These are phyloP conservation scores for Agrocybe pediades DNA, from an alignment of 768 basidiomycete species.

Conservation along the genomic window DNA sequence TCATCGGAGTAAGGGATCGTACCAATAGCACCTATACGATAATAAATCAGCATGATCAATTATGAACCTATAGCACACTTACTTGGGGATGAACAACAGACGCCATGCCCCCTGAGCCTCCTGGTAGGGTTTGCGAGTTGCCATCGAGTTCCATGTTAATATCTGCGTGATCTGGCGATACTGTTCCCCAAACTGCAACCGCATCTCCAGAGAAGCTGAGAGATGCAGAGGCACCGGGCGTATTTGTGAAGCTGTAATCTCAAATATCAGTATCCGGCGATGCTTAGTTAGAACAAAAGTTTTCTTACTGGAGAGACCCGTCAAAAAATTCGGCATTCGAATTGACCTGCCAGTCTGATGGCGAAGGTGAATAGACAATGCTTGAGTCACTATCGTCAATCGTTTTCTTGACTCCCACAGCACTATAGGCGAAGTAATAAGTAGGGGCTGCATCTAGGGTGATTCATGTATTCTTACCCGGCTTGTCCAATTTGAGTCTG, in stretches of 20 bases:
- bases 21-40: slow-evolving; percentile 35
- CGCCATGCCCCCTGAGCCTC: slow-evolving; percentile 35
- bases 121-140: slow-evolving; percentile 28
- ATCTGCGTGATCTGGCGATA: slow-evolving; percentile 52
- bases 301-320: slow-evolving; percentile 45
- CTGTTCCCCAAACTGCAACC: slow-evolving; percentile 55
- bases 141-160: slow-evolving; percentile 50
- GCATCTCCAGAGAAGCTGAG: slow-evolving; percentile 50
- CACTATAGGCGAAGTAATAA: slow-evolving; percentile 10
- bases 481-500: slow-evolving; percentile 37
- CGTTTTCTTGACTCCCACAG: slow-evolving; percentile 25
- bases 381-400: slow-evolving; percentile 43
- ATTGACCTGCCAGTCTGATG: slow-evolving; percentile 37
- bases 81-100: slow-evolving; percentile 24
- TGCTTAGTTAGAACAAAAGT: neutral
- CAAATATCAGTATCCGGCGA: neutral
- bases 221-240: slow-evolving; percentile 40
- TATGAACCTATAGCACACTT: neutral
- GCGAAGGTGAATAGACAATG: slow-evolving; percentile 39
- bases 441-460: neutral
- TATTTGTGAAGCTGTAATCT: slow-evolving; percentile 38
- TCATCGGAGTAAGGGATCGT: slow-evolving; percentile 5
- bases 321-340: slow-evolving; percentile 31
- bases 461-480: slow-evolving; percentile 29
- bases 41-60: neutral